Conservation (phyloP, 2,329 filamentous ascomycete species). For the Fusarium sp. region DNA sequence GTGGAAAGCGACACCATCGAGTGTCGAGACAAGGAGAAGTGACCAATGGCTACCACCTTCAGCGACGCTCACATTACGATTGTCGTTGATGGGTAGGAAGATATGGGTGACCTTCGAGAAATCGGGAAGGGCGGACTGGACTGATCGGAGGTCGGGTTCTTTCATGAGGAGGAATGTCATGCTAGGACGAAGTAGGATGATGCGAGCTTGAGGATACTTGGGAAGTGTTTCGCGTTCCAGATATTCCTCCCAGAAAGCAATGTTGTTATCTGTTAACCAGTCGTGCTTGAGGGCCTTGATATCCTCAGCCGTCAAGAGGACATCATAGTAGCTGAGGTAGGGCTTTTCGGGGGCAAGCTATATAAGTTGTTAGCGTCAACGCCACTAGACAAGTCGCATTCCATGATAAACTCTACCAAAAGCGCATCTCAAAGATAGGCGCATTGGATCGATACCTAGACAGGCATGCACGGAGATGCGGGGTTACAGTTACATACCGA, state of each 20-base stretch:
- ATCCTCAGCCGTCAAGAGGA: conserved; percentile 81
- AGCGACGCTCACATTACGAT: conserved; percentile 75
- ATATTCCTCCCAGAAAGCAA: conserved; percentile 98
- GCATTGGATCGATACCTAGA: background rate
- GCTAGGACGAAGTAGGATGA: conserved; percentile 88
- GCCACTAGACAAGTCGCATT: conserved; percentile 8
- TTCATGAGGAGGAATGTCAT: conserved; percentile 94
- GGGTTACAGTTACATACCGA: conserved; percentile 51
- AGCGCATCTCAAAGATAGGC: conserved; percentile 17
- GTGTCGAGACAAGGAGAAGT: conserved; percentile 84
- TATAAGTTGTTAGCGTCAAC: conserved; percentile 15
- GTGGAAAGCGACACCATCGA: conserved; percentile 94
- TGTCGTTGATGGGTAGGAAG: conserved; percentile 96
- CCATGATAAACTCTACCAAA: conserved; percentile 1
- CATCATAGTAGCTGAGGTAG: conserved; percentile 54
- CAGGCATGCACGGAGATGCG: conserved; percentile 20
- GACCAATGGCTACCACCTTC: conserved; percentile 97
- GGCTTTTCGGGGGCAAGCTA: conserved; percentile 60
- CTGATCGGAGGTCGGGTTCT: conserved; percentile 64
- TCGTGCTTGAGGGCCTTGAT: conserved; percentile 88
- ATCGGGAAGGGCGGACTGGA: conserved; percentile 78
- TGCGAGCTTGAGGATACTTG: conserved; percentile 82
- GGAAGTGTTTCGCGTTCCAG: conserved; percentile 89
- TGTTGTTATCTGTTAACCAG: conserved; percentile 98
- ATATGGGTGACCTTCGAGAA: conserved; percentile 87